A percentile compares a stretch with the other conserved stretches of the same genome.
These are phyloP conservation scores for Irpex sp. DNA, from an alignment of 1,284 basidiomycete genomes.

Conservation along the genomic window DNA sequence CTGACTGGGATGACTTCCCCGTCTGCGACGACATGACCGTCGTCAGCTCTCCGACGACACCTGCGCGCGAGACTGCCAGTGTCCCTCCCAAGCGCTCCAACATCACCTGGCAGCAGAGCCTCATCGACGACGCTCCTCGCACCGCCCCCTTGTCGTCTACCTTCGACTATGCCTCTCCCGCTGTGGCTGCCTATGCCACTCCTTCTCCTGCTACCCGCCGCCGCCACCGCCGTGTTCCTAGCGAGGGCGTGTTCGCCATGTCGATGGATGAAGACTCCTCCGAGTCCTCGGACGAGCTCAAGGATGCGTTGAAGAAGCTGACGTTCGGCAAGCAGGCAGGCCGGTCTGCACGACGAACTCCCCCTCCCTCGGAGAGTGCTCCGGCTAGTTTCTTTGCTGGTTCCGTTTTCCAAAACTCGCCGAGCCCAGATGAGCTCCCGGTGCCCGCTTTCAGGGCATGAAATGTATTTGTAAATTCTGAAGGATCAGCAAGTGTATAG, in stretches of 20 bases:
- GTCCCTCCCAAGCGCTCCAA: conserved; percentile 20
- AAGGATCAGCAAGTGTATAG: conserved; percentile 37
- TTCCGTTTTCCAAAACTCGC: conserved; percentile 77
- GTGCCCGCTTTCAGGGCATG: conserved; percentile 54
- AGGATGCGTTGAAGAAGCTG: conserved; percentile 31
- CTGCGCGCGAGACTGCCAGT: conserved; percentile 25
- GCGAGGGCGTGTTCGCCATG: conserved; percentile 66
- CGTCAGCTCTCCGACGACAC: conserved; percentile 31
- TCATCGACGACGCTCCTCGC: conserved; percentile 40
- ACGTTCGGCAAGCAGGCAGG: conserved; percentile 27
- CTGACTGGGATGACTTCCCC: conserved; percentile 43
- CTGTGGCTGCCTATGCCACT: conserved; percentile 29
- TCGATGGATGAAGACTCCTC: conserved; percentile 63
- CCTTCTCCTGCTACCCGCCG: conserved; percentile 33
- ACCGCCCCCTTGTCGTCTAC: conserved; percentile 45
- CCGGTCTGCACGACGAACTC: conserved; percentile 23
- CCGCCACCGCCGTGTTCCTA: conserved; percentile 50
- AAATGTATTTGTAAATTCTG: conserved; percentile 26
- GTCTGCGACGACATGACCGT: conserved; percentile 62
- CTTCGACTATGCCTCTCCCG: conserved; percentile 37
- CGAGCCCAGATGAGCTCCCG: conserved; percentile 72
- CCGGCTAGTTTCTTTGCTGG: conserved; percentile 60
- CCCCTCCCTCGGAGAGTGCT: conserved; percentile 24
- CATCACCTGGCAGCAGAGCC: conserved; percentile 29
- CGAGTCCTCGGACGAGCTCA: conserved; percentile 38